Percentiles rank a stretch among this genome's conserved stretches.
Evolutionary conservation across 177 flowering plant species (phyloP).

Genomic region (Vitis hybrid): DNA sequence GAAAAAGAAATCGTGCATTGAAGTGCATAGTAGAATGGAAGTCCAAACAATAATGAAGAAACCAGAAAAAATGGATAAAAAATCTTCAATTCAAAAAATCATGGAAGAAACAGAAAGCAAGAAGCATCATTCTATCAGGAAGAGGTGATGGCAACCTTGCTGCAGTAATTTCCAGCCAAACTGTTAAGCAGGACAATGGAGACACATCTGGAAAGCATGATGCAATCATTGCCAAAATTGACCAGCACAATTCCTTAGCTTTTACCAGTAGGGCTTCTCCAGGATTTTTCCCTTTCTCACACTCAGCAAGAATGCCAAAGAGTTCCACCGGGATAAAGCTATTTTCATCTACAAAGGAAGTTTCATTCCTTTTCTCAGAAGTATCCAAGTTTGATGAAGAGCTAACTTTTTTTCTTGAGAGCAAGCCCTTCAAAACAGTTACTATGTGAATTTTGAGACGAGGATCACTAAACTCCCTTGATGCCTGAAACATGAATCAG

Average conservation of each 20-base stretch:
- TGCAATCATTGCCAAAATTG: conserved; percentile 85
- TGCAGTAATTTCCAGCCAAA: conserved; percentile 98
- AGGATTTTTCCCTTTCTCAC: conserved; percentile 82
- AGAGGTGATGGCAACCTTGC: conserved; percentile 58
- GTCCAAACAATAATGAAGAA: not conserved
- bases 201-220: conserved; percentile 94
- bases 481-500: conserved; percentile 59
- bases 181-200: conserved; percentile 81
- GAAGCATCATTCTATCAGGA: conserved; percentile 6
- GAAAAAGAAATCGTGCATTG: not conserved
- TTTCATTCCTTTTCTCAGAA: conserved; percentile 34
- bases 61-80: not conserved
- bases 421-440: conserved; percentile 81
- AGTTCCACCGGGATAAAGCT: conserved; percentile 67
- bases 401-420: conserved; percentile 52
- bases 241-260: conserved; percentile 92
- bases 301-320: conserved; percentile 81
- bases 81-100: not conserved
- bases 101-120: not conserved
- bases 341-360: conserved; percentile 35
- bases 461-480: conserved; percentile 79
- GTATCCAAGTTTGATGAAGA: conserved; percentile 39
- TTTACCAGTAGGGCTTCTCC: conserved; percentile 77
- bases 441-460: conserved; percentile 74
- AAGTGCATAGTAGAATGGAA: not conserved